phyloP scores from a whole-genome alignment of 2,329 filamentous ascomycete genomes.

The Colletotrichum sp. region DNA sequence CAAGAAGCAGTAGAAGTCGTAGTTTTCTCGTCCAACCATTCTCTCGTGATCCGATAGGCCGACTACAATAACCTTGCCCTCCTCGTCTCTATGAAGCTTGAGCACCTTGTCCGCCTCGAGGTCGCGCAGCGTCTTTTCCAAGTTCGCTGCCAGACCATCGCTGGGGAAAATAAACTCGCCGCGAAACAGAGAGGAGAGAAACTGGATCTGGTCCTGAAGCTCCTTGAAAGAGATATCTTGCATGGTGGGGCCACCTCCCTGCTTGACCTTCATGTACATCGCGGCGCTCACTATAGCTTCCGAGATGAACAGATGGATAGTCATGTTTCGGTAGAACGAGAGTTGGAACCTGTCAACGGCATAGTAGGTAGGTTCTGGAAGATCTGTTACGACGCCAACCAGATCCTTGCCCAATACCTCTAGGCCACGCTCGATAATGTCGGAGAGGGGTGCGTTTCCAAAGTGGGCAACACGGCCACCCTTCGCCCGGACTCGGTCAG shows the following conservation, averaged over 20 bases:
- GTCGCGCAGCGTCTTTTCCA: conserved; percentile 78
- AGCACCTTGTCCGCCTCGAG: conserved; percentile 84
- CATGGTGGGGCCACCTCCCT: conserved; percentile 81
- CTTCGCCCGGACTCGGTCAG: conserved; percentile 79
- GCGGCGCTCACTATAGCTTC: conserved; percentile 89
- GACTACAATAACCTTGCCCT: conserved; percentile 65
- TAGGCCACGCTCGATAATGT: conserved; percentile 86
- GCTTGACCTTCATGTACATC: conserved; percentile 90
- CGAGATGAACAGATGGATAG: conserved; percentile 95
- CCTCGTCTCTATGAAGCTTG: conserved; percentile 62
- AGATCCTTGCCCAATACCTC: conserved; percentile 91
- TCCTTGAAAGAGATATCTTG: conserved; percentile 80
- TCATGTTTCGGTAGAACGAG: conserved; percentile 99
- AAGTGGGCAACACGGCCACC: conserved; percentile 95
- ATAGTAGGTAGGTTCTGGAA: conserved; percentile 92
- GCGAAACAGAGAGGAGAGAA: conserved; percentile 91
- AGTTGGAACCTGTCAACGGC: conserved; percentile 96
- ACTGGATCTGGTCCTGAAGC: conserved; percentile 80
- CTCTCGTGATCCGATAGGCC: conserved; percentile 81
- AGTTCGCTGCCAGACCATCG: conserved; percentile 79
- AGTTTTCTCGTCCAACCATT: conserved; percentile 85
- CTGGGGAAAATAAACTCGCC: conserved; percentile 97
- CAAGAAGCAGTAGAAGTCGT: conserved; percentile 97
- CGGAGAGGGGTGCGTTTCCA: conserved; percentile 76
- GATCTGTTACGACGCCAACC: conserved; percentile 77